A percentile compares a stretch with the other conserved stretches of the same genome.
These are phyloP conservation scores for Russula sp. DNA, from an alignment of 768 basidiomycete species.

Conservation along the genomic window DNA sequence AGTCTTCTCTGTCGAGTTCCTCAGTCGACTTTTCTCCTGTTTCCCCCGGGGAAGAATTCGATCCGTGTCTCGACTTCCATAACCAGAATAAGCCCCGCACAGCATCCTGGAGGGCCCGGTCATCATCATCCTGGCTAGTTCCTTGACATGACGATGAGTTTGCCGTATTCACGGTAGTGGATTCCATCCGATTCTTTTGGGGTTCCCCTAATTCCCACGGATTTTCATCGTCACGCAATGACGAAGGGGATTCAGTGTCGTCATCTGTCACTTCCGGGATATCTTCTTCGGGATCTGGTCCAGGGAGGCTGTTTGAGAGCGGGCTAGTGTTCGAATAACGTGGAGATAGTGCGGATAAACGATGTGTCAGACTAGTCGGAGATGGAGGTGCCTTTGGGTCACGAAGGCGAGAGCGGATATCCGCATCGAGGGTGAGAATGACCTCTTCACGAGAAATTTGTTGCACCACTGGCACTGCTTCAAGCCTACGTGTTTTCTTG, in stretches of 20 bases:
- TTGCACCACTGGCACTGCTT: constrained; percentile 12
- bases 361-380: constrained; percentile 25
- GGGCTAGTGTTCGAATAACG: constrained; percentile 9
- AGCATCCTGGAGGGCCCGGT: constrained; percentile 9
- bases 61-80: constrained; percentile 7
- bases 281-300: constrained; percentile 4
- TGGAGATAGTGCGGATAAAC: constrained; percentile 26
- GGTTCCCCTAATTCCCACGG: neutral
- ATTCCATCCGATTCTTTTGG: neutral
- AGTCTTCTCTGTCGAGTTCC: constrained; percentile 9
- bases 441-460: constrained; percentile 19
- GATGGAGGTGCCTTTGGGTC: constrained; percentile 28
- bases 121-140: neutral
- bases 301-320: neutral
- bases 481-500: constrained; percentile 26
- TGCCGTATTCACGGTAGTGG: neutral
- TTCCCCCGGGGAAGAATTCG: neutral
- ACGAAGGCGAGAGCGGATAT: constrained; percentile 16
- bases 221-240: neutral
- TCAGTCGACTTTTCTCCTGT: neutral
- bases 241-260: constrained; percentile 10
- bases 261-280: constrained; percentile 10
- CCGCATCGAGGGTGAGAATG: constrained; percentile 21
- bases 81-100: constrained; percentile 12
- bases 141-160: neutral